Evolutionary conservation across 2,329 filamentous ascomycete genomes (phyloP), one percentile per base, ranked within the genome.

Genomic region (Metarhizium humberi): DNA sequence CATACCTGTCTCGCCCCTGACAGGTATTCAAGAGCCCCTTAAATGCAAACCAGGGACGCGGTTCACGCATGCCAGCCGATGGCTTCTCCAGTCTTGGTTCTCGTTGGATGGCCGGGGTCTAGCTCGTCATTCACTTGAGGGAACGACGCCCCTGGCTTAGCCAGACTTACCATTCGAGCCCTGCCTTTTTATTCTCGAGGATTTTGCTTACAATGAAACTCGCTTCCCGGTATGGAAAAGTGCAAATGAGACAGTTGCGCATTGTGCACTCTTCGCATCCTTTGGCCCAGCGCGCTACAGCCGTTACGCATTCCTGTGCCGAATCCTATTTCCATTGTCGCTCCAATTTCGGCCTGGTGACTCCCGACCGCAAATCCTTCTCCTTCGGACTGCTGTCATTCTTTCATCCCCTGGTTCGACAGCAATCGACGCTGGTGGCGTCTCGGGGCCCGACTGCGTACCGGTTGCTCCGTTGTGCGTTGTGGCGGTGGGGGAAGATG

Each of bases 11-110:
- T 52, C 25, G 40, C 51, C 40, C 32, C 29, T 25, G 40, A 14
- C 51, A 18, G 42, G 51, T 43, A 52, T 47, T 46, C 42, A 47
- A 20, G 16, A 52, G 42, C 51, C 51, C 40, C 51, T 52, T 46
- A 16, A 8, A 32, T 52, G 29, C 20, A 7, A 25, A 43, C 40
- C 38, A 20, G 51, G 32, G 40, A 47, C 29, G 51, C 40, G 42
- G 20, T 34, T 45, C 18, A 16, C 38, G 20, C 38, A 29, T 45
- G 50, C 38, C 38, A 45, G n/a, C n/a, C 13, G 38, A 11, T 16
- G 25, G 47, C 47, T 34, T 34, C 14, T 32, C 6, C 38, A 42
- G 20, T 30, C 36, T n/a, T 38, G 50, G 40, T 29, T 38, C 50
- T 32, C 25, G 38, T 30, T 30, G 18, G 38, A 8, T 45, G n/a